Conservation (phyloP, 2,329 filamentous ascomycete species). For the Trichoderma pleuroti region DNA sequence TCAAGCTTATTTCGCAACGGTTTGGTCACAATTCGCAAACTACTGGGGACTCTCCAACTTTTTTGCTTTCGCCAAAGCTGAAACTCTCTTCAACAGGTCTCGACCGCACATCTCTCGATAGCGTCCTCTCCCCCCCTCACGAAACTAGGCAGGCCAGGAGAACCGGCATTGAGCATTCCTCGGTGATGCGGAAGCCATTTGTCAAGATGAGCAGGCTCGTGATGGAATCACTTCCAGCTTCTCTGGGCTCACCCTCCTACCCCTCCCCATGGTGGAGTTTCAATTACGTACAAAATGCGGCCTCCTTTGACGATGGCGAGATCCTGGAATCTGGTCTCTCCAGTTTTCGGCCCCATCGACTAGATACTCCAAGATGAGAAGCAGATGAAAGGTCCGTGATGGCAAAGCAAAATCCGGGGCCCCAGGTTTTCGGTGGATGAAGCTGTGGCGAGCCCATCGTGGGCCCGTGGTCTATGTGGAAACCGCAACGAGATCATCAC, state of each 20-base stretch:
- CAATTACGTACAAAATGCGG: constrained; percentile 18
- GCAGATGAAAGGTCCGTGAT: not conserved
- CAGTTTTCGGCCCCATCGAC: constrained; percentile 12
- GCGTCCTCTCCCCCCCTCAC: not conserved
- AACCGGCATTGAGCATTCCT: not conserved
- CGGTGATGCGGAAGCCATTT: not conserved
- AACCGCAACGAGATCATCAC: not conserved
- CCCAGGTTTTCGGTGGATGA: constrained; percentile 13
- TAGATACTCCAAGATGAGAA: constrained; percentile 7
- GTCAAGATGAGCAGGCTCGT: not conserved
- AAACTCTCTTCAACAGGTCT: not conserved
- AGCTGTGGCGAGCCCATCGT: constrained; percentile 4
- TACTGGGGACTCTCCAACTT: not conserved
- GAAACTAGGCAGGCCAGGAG: not conserved
- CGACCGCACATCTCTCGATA: not conserved
- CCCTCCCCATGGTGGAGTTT: constrained; percentile 14
- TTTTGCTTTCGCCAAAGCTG: not conserved
- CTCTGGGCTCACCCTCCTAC: constrained; percentile 2
- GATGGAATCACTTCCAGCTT: constrained; percentile 1
- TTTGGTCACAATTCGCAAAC: not conserved
- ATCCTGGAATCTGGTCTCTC: constrained; percentile 15
- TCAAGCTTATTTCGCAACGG: constrained; percentile 5
- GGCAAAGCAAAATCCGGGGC: constrained; percentile 10
- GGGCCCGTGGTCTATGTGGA: not conserved
- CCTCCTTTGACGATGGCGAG: constrained; percentile 2